phyloP scores from a whole-genome alignment of 2,329 filamentous ascomycete genomes.

The Ophiosphaerella korrae region DNA sequence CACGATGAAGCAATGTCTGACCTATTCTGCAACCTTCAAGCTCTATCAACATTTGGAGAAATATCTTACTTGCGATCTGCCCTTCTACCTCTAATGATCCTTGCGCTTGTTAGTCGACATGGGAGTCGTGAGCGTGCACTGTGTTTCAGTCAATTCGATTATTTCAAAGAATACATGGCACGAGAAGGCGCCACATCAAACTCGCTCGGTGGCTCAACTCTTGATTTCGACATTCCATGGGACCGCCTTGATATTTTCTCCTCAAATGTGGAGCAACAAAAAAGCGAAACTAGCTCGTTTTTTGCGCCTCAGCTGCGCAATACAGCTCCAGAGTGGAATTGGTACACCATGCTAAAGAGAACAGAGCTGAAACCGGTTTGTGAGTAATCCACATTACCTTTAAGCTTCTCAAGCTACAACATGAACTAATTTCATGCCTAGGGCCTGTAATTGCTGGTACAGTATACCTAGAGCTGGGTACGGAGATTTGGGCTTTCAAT shows the following conservation, averaged over 20 bases:
- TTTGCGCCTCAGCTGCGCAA: constrained; percentile 1
- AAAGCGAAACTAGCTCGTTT: not conserved
- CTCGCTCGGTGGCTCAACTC: constrained; percentile 13
- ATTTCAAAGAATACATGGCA: constrained; percentile 16
- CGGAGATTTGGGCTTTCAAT: constrained; percentile 26
- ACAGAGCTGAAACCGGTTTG: constrained; percentile 18
- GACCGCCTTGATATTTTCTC: constrained; percentile 26
- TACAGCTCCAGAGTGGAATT: constrained; percentile 32
- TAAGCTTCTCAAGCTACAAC: not conserved
- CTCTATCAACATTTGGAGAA: constrained; percentile 11
- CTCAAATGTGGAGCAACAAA: constrained; percentile 4
- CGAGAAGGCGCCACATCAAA: constrained; percentile 2
- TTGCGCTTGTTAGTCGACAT: constrained; percentile 20
- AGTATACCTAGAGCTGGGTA: constrained; percentile 21
- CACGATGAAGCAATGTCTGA: constrained; percentile 24
- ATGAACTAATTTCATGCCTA: not conserved
- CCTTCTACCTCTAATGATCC: constrained; percentile 22
- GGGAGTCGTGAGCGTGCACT: constrained; percentile 22
- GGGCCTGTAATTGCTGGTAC: constrained; percentile 20
- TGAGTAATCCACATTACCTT: constrained; percentile 12
- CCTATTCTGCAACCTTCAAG: constrained; percentile 9
- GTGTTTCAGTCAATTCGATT: constrained; percentile 13
- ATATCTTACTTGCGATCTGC: constrained; percentile 15
- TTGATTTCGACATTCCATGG: constrained; percentile 28
- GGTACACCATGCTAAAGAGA: constrained; percentile 28